Percentiles rank a stretch among this genome's conserved stretches.
These are phyloP conservation scores for Cinchona pubescens DNA, from an alignment of 257 asterid species.

Conservation along the genomic window DNA sequence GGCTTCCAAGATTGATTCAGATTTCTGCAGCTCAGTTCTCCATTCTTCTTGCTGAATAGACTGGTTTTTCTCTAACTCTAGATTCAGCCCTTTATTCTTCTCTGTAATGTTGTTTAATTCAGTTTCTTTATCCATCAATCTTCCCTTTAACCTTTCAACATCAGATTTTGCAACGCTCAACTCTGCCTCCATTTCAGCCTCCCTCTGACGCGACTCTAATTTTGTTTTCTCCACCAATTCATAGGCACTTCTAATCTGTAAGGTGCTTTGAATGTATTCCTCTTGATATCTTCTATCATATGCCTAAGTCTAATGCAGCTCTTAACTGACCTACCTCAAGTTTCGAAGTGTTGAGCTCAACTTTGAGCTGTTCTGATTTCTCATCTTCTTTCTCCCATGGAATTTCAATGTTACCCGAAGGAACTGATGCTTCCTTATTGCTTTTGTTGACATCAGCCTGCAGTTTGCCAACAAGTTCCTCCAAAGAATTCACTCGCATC, in stretches of 20 bases:
- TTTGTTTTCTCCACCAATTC: slow-evolving; percentile 60
- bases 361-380: slow-evolving; percentile 20
- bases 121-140: slow-evolving; percentile 39
- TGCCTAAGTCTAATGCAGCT: slow-evolving; percentile 58
- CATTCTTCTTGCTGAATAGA: slow-evolving; percentile 27
- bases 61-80: slow-evolving; percentile 20
- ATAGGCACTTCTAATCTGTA: slow-evolving; percentile 59
- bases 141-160: slow-evolving; percentile 43
- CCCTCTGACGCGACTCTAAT: slow-evolving; percentile 39
- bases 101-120: slow-evolving; percentile 21
- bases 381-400: slow-evolving; percentile 16
- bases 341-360: slow-evolving; percentile 38
- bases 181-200: slow-evolving; percentile 54
- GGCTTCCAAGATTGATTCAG: slow-evolving; percentile 39
- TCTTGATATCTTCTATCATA: slow-evolving; percentile 67
- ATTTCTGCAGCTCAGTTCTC: slow-evolving; percentile 28
- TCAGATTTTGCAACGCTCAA: slow-evolving; percentile 40
- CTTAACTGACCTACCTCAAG: slow-evolving; percentile 44
- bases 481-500: slow-evolving; percentile 42
- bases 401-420: slow-evolving; percentile 18
- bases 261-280: slow-evolving; percentile 53
- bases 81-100: slow-evolving; percentile 25
- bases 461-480: slow-evolving; percentile 51
- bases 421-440: slow-evolving; percentile 10
- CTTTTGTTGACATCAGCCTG: slow-evolving; percentile 33